Evolutionary conservation across 257 asterid genomes (phyloP).

Genomic region (Petrea volubilis): DNA sequence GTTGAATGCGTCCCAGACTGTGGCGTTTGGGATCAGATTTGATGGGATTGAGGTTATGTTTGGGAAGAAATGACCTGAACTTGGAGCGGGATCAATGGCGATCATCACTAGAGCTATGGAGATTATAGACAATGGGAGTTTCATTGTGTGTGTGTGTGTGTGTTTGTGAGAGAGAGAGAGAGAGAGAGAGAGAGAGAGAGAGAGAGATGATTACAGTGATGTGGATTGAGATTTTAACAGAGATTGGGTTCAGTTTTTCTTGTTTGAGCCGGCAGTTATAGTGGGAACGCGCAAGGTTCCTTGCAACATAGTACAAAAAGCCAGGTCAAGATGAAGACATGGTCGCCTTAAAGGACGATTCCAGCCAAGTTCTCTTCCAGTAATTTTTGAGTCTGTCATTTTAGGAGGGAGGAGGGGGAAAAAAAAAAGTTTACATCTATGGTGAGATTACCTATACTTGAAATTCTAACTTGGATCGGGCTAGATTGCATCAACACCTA

Average conservation of each 20-base stretch:
- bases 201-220: neutral
- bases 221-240: neutral
- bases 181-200: neutral
- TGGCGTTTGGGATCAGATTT: slow-evolving; percentile 37
- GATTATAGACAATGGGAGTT: slow-evolving; percentile 9
- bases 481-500: no score
- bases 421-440: no score
- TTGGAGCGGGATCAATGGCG: slow-evolving; percentile 9
- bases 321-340: neutral
- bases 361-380: neutral
- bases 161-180: neutral
- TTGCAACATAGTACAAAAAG: neutral
- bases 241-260: neutral
- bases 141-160: slow-evolving; percentile 18
- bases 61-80: slow-evolving; percentile 43
- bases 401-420: no score
- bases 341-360: no score
- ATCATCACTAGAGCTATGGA: slow-evolving; percentile 11
- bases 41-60: slow-evolving; percentile 46
- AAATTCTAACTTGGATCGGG: no score
- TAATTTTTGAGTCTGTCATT: neutral
- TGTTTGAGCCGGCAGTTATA: neutral
- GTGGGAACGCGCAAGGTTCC: neutral
- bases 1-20: slow-evolving; percentile 58
- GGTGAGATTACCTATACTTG: no score